A percentile compares a stretch with the other conserved stretches of the same genome.
Conservation (phyloP, 2,329 filamentous ascomycete genomes). For the Arthrobotrys entomopaga region DNA sequence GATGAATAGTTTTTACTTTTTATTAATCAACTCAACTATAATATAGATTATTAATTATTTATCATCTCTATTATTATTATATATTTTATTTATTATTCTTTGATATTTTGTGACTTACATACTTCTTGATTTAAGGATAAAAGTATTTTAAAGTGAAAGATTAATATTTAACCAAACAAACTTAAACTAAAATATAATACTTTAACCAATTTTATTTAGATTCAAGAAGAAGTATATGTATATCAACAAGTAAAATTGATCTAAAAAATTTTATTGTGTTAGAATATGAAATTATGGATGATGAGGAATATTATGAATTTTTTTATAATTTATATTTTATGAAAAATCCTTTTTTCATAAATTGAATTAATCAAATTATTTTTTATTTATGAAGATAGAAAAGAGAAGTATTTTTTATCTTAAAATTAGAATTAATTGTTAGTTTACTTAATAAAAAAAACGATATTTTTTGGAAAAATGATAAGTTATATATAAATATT, state of each 20-base stretch:
- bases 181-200: neutral
- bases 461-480: neutral
- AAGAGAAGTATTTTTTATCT: neutral
- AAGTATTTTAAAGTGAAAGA: neutral
- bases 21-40: constrained; percentile 10
- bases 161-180: neutral
- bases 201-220: neutral
- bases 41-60: neutral
- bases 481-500: neutral
- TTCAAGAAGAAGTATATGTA: neutral
- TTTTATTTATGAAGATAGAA: neutral
- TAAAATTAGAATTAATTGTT: neutral
- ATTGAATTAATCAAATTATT: neutral
- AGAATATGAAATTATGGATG: neutral
- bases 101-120: neutral
- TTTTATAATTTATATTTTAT: neutral
- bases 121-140: neutral
- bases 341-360: neutral
- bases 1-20: constrained; percentile 8
- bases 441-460: neutral
- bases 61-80: constrained; percentile 1
- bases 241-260: neutral
- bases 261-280: neutral
- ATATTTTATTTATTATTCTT: neutral
- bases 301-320: neutral